phyloP scores from a whole-genome alignment of 805 yeast genomes.

The Wickerhamiella kurtzmanii region DNA sequence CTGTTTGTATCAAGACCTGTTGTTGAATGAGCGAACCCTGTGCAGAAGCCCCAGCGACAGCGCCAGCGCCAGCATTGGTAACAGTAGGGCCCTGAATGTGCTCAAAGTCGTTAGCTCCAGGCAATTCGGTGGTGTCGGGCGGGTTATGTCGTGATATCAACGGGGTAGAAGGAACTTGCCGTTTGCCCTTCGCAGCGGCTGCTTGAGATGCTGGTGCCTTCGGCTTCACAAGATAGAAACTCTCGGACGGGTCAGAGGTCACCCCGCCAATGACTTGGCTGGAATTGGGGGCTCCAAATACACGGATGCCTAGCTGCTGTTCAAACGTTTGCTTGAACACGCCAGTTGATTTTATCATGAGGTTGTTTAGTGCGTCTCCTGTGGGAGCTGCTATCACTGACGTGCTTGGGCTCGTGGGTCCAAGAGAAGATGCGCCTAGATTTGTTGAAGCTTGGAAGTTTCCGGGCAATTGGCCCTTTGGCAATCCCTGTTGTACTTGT shows the following conservation, averaged over 20 bases:
- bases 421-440: neutral
- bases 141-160: neutral
- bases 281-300: neutral
- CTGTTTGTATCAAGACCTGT: conserved; percentile 14
- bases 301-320: conserved; percentile 8
- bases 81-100: too few relatives aligned
- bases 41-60: conserved; percentile 15
- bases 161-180: neutral
- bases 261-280: neutral
- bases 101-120: too few relatives aligned
- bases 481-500: neutral
- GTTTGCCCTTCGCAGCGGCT: neutral
- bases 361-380: conserved; percentile 13
- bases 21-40: conserved; percentile 23
- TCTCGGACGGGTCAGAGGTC: conserved; percentile 17
- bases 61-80: too few relatives aligned
- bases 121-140: conserved; percentile 2
- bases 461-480: neutral
- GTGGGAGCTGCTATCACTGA: conserved; percentile 5
- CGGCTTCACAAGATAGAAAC: conserved; percentile 26
- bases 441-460: too few relatives aligned
- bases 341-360: conserved; percentile 13
- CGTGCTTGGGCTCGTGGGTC: neutral
- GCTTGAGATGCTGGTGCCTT: conserved; percentile 2
- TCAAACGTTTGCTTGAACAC: conserved; percentile 16